Evolutionary conservation across 1,284 basidiomycete species (phyloP), one percentile per base, ranked within the genome.

Genomic region (Fomitopsis pinicola): DNA sequence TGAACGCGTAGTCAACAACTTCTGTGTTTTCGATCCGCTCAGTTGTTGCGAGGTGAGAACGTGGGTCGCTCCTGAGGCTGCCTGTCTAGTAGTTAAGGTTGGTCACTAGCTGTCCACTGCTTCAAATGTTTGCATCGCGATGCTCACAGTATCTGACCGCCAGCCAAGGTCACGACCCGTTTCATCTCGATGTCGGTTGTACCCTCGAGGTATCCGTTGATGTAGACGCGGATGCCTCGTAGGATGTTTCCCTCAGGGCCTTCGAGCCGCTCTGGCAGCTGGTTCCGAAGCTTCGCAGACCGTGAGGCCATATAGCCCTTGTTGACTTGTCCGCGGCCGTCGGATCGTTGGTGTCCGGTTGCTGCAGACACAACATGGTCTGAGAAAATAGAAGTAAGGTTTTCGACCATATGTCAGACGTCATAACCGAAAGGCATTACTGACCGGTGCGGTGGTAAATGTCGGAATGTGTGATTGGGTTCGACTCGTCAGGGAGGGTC

Each of bases 101-200:
- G 22, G 36, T 2, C 22, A n/a, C 38, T 42, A 46, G 19, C 42
- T n/a, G 26, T 28, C 17, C 30, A 35, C 30, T 59, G 22, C 26
- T 5, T 40, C 36, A 58, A 40, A 30, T 12, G 7, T 5, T 1
- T 35, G 5, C 12, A 53, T 38, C 12, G 6, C 14, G 45, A 44
- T 15, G 74, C 77, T 75, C 79, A 88, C 77, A 71, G 75, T 64
- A 71, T 76, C 65, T 64, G 70, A 17, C 88, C 89, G 5, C 89
- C 89, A 53, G 82, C 84, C 53, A 80, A 73, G 14, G 75, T 70
- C 15, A 90, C 77, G 17, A 85, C 75, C 62, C 82, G 76, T 73
- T 85, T 91, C 79, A 90, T 85, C 72, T 91, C 89, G 54, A 88
- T 82, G 68, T 91, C 89, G 6, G 88, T 91, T 17, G 88, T 90